These are phyloP conservation scores for Alternaria consortialis DNA, from an alignment of 2,329 filamentous ascomycete genomes.

Conservation along the genomic window DNA sequence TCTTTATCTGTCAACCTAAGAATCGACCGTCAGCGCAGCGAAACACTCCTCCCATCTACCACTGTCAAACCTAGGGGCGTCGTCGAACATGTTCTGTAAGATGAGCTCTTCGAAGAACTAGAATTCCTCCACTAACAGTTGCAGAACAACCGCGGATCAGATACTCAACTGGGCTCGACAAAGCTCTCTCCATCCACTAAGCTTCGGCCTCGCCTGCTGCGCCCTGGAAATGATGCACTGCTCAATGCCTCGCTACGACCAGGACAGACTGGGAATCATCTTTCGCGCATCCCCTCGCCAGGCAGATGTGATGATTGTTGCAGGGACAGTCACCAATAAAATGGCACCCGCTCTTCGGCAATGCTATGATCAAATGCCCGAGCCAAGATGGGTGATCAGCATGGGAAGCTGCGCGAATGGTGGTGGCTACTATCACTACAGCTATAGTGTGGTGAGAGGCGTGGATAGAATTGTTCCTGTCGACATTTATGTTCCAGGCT, in stretches of 20 bases:
- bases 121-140: not conserved
- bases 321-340: conserved; percentile 92
- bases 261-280: conserved; percentile 88
- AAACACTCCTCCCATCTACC: conserved; percentile 4
- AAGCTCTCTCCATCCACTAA: conserved; percentile 87
- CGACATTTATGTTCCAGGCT: conserved; percentile 82
- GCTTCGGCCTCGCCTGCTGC: conserved; percentile 88
- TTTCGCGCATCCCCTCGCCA: conserved; percentile 89
- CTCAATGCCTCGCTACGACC: conserved; percentile 87
- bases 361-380: conserved; percentile 95
- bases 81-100: conserved; percentile 24
- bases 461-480: conserved; percentile 82
- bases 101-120: not conserved
- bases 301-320: conserved; percentile 93
- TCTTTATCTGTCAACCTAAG: not conserved
- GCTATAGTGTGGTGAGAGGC: conserved; percentile 78
- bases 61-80: conserved; percentile 10
- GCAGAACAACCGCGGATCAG: conserved; percentile 79
- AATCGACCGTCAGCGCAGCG: not conserved
- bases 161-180: conserved; percentile 87
- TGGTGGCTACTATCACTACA: conserved; percentile 87
- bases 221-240: conserved; percentile 95
- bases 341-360: conserved; percentile 91
- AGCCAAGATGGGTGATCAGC: conserved; percentile 84
- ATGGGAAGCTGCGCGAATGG: conserved; percentile 89